A percentile compares a stretch with the other conserved stretches of the same genome.
Conservation (phyloP, 805 yeast genomes). For the Wickerhamiella bombiphila region DNA sequence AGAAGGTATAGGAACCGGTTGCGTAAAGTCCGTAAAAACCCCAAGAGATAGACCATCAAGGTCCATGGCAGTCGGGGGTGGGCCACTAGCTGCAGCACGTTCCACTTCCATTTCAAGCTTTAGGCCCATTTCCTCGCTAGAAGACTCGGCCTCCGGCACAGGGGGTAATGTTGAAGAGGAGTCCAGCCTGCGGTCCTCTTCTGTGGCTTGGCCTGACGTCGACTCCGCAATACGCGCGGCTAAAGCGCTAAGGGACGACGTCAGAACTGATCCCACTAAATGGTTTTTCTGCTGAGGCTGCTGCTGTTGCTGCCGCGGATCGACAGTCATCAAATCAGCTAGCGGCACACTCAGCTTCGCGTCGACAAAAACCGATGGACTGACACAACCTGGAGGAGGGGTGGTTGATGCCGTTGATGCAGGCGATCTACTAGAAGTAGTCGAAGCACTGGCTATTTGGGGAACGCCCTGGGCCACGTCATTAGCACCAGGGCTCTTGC, state of each 20-base stretch:
- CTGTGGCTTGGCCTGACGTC: not conserved
- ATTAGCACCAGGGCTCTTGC: not conserved
- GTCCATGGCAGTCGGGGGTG: not conserved
- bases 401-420: not conserved
- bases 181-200: not conserved
- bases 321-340: not conserved
- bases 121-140: not conserved
- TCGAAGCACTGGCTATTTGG: no score
- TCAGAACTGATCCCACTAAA: not conserved
- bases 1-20: not conserved
- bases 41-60: not conserved
- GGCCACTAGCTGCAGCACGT: slow-evolving; percentile 1
- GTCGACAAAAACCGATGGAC: slow-evolving; percentile 1
- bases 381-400: slow-evolving; percentile 1
- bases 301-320: not conserved
- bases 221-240: slow-evolving; percentile 1
- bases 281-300: not conserved
- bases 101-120: slow-evolving; percentile 1
- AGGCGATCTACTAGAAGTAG: not conserved
- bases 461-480: no score
- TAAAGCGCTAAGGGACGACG: slow-evolving; percentile 1
- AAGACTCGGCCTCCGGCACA: not conserved
- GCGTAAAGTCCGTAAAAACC: not conserved
- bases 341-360: slow-evolving; percentile 1
- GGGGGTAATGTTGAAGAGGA: not conserved